phyloP scores from a whole-genome alignment of 148 eudicot species.

The Camellia granthamiana region DNA sequence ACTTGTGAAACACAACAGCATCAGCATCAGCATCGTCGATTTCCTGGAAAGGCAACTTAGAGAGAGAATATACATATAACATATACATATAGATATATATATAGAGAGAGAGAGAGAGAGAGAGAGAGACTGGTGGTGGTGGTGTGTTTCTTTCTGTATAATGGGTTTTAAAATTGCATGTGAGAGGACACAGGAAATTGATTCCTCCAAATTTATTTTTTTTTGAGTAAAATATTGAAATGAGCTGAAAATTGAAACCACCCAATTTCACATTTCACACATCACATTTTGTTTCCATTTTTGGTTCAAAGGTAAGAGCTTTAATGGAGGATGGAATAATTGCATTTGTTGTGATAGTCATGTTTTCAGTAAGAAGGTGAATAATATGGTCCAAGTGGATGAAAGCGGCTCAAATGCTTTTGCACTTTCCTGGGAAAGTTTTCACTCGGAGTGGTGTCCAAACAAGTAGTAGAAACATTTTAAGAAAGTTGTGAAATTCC shows the following conservation, averaged over 20 bases:
- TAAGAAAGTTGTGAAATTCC: no score
- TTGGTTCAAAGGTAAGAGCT: background rate
- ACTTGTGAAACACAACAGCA: conserved; percentile 5
- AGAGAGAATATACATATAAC: background rate
- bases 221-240: background rate
- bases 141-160: background rate
- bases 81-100: background rate
- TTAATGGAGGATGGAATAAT: background rate
- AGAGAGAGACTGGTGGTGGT: background rate
- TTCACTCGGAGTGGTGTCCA: background rate
- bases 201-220: background rate
- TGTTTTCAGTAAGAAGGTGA: background rate
- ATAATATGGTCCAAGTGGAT: background rate
- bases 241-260: background rate
- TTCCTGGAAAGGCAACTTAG: conserved; percentile 24
- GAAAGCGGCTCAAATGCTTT: background rate
- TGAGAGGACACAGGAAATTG: conserved; percentile 4
- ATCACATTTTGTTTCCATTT: background rate
- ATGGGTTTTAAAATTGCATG: background rate
- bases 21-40: conserved; percentile 23
- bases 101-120: background rate
- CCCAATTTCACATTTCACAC: background rate
- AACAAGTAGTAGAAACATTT: background rate
- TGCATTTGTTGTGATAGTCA: background rate
- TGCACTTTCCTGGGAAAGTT: background rate